These are phyloP conservation scores for Pyrenula aspistea DNA, from an alignment of 495 filamentous ascomycete species.

Conservation along the genomic window DNA sequence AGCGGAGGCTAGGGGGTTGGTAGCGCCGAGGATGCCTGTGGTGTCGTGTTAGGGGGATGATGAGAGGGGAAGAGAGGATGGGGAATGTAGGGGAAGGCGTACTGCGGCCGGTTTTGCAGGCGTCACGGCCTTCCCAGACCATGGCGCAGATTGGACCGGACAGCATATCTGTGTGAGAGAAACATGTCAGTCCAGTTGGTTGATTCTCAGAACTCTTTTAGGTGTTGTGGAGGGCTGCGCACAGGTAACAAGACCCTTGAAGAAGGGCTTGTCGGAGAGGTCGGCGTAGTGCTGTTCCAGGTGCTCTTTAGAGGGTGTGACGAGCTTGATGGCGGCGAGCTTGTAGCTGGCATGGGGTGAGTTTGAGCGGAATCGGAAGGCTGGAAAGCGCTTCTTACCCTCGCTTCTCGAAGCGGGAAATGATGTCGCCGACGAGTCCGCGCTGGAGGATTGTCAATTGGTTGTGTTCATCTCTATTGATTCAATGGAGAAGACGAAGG, in stretches of 20 bases:
- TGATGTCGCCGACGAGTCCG: slow-evolving; percentile 92
- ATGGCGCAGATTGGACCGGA: slow-evolving; percentile 94
- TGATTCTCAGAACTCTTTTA: not conserved
- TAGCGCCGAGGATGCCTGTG: slow-evolving; percentile 82
- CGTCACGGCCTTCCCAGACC: slow-evolving; percentile 97
- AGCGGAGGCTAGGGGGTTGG: slow-evolving; percentile 86
- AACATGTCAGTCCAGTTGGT: not conserved
- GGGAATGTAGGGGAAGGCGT: slow-evolving; percentile 18
- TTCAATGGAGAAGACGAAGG: no score
- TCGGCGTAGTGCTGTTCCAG: slow-evolving; percentile 97
- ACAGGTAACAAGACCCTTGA: slow-evolving; percentile 84
- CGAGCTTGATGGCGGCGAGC: slow-evolving; percentile 93
- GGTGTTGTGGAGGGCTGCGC: slow-evolving; percentile 16
- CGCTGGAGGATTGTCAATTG: no score
- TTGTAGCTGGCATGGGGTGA: slow-evolving; percentile 55
- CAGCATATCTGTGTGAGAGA: slow-evolving; percentile 65
- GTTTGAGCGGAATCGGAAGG: not conserved
- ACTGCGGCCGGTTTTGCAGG: slow-evolving; percentile 94
- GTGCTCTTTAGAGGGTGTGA: slow-evolving; percentile 75
- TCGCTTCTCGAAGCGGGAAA: slow-evolving; percentile 90
- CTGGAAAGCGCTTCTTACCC: slow-evolving; percentile 43
- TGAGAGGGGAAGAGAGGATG: not conserved
- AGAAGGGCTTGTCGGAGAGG: slow-evolving; percentile 89
- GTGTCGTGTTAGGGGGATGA: not conserved
- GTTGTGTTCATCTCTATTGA: no score